Base-by-base conservation (phyloP, 768 basidiomycete genomes). In the Auricularia cornea region DNA sequence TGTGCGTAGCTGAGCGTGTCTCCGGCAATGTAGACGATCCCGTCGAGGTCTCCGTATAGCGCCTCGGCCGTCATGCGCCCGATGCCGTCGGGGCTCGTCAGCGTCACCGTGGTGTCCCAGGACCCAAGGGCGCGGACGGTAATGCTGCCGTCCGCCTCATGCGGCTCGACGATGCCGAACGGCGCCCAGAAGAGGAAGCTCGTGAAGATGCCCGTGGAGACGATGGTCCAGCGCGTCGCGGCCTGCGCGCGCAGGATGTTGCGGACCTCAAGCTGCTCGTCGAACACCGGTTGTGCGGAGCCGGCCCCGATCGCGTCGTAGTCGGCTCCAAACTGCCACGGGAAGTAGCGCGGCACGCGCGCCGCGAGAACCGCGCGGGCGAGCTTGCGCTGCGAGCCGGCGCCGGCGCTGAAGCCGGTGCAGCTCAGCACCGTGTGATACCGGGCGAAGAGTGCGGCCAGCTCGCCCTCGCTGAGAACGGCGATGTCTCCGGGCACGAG, bases 271-370 rank as follows among this genome's bases (percentile, higher is more conserved):
- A 75, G 69, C 64, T 75, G 74, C 65, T 76, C 75, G 51, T 73
- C 73, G 64, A 75, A 75, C 3, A 75, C 56, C 16, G 72, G 66
- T 62, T 75, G 72, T n/a, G 68, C 66, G 23, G 68, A 69, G 2
- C 71, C 71, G 14, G 60, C 60, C 3, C 75, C 74, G 60, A 76
- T 73, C 1, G 65, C 51, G 61, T 74, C 75, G 68, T 75, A 76
- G 61, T 76, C 74, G 5, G 75, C 72, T 18, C 75, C 75, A 40
- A 74, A 76, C 62, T 76, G 74, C 75, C 75, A 76, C 2, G 75
- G 75, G 28, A 73, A 66, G 65, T 72, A 76, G 23, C 72, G 67
- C 30, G 31, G n/a, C 29, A 70, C 66, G 12, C 64, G 62, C 2
- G 75, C 72, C 11, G 63, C 28, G 6, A 76, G 66, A 6, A 64